These are phyloP conservation scores for Phytophthora vignae DNA, from an alignment of 352 stramenopile species.

Conservation along the genomic window DNA sequence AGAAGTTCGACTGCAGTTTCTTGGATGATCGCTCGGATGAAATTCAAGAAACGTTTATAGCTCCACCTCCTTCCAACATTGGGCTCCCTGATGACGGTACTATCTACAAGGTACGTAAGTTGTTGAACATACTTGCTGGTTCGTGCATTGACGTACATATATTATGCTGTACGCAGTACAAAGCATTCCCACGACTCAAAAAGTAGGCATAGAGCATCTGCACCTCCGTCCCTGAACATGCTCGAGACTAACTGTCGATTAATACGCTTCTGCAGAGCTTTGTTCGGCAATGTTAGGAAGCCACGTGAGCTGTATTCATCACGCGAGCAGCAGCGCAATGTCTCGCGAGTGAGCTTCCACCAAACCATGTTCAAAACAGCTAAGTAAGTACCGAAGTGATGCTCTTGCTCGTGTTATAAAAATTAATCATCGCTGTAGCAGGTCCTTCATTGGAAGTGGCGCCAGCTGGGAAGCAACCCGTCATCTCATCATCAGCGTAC, in stretches of 20 bases:
- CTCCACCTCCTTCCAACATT: conserved; percentile 80
- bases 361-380: conserved; percentile 70
- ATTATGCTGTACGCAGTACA: conserved; percentile 60
- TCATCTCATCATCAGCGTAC: conserved; percentile 72
- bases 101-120: conserved; percentile 66
- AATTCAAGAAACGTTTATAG: conserved; percentile 87
- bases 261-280: conserved; percentile 35
- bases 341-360: conserved; percentile 79
- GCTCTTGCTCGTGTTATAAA: neutral
- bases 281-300: conserved; percentile 81
- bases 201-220: conserved; percentile 48
- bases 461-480: conserved; percentile 74
- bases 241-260: neutral
- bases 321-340: conserved; percentile 76
- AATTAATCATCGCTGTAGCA: conserved; percentile 28
- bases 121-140: neutral
- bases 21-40: conserved; percentile 78
- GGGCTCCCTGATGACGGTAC: conserved; percentile 81
- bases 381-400: conserved; percentile 43
- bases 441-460: conserved; percentile 60
- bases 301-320: conserved; percentile 78
- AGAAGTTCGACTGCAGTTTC: conserved; percentile 88
- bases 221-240: neutral
- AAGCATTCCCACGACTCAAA: conserved; percentile 82
- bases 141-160: conserved; percentile 3